Evolutionary conservation across 768 basidiomycete species (phyloP), one percentile per base, ranked within the genome.

Genomic region (Tremella fuciformis): DNA sequence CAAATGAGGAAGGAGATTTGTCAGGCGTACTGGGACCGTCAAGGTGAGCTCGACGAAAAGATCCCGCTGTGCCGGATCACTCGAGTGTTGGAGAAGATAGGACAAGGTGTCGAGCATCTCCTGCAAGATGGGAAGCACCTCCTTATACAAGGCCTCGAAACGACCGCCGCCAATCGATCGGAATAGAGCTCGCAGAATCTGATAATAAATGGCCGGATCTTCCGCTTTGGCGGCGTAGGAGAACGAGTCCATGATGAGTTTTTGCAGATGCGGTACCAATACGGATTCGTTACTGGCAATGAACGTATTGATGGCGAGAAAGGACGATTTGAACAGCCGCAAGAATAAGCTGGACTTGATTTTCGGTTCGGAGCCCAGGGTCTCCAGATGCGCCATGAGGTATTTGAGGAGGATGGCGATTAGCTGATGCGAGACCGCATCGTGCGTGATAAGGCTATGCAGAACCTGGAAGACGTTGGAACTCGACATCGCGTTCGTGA

Each of bases 61-160:
- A 76, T 99, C 96, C 53, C 88, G 83, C 53, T 78, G 84, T 84
- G 63, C 80, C 38, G 75, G 69, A 58, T 78, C 81, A n/a, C 88
- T 86, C 4, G 91, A 89, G 9, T 89, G 83, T 50, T 88, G 81
- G 16, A 99, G 83, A 59, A 98, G 91, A 50, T 88, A 84, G 67
- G 94, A 93, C 46, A 99, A 81, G 60, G 86, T 90, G 71, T 99
- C 94, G 49, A 99, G 83, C 88, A 99, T 92, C 73, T 97, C 93
- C 16, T 96, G 93, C 3, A 99, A 83, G 49, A 98, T 84, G 1
- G 96, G 94, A 9, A 98, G 80, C 11, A 99, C 94, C 68, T 94
- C 94, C 69, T 92, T 91, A 80, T 98, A 98, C 48, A 99, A 78
- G 34, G 89, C 81, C 71, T 98, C 96, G 76, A 97, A 96, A 24